A percentile compares a stretch with the other conserved stretches of the same genome.
phyloP scores from a whole-genome alignment of 306 rosid genomes.

The Betula pendula region DNA sequence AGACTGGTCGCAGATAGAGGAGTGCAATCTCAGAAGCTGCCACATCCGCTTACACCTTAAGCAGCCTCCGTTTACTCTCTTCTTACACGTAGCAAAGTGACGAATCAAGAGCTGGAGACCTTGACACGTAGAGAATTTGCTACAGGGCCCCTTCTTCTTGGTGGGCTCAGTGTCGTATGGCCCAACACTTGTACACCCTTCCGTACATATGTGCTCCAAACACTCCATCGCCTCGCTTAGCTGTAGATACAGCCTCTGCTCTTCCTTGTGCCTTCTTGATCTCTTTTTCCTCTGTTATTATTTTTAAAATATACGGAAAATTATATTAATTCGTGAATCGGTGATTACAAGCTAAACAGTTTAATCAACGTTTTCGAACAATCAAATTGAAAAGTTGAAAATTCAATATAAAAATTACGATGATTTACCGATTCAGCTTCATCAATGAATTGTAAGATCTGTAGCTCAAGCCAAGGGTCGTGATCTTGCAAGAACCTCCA shows the following conservation, averaged over 20 bases:
- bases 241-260: constrained; percentile 53
- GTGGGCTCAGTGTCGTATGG: constrained; percentile 54
- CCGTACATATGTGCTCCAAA: constrained; percentile 84
- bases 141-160: constrained; percentile 57
- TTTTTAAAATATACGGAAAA: too few species aligned
- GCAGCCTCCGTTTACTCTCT: constrained; percentile 62
- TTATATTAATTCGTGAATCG: too few species aligned
- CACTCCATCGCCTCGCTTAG: constrained; percentile 97
- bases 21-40: constrained; percentile 85
- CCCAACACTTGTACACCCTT: constrained; percentile 82
- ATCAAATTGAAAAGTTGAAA: too few species aligned
- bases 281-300: constrained; percentile 71
- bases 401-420: neutral
- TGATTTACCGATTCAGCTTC: constrained; percentile 68
- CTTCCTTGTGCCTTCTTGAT: constrained; percentile 52
- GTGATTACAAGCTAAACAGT: too few species aligned
- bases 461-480: constrained; percentile 86
- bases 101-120: constrained; percentile 68
- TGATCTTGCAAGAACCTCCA: constrained; percentile 78
- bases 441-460: constrained; percentile 76
- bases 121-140: constrained; percentile 64
- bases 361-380: too few species aligned
- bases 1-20: constrained; percentile 61
- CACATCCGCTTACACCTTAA: constrained; percentile 86
- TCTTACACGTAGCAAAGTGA: constrained; percentile 71